A percentile compares a stretch with the other conserved stretches of the same genome.
Evolutionary conservation across 306 rosid genomes (phyloP).

Genomic region (Glycine soja): DNA sequence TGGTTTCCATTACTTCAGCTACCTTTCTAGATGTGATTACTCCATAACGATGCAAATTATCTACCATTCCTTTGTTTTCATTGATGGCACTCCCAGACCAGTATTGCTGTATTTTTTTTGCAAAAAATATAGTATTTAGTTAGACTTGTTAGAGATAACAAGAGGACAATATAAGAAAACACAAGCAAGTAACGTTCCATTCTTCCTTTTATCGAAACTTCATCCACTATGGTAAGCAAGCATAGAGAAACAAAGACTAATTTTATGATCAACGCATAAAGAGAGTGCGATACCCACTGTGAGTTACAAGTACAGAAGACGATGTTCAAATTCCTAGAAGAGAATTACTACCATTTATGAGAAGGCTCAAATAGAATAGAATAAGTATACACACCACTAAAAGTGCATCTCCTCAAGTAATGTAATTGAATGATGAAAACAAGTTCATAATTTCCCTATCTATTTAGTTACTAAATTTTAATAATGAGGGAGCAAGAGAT

Average conservation of each 20-base stretch:
- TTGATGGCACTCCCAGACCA: slow-evolving; percentile 65
- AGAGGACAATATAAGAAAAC: not conserved
- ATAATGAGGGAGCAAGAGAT: not conserved
- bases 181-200: not conserved
- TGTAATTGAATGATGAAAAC: not conserved
- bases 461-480: not conserved
- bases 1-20: slow-evolving; percentile 73
- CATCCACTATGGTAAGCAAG: too few relatives aligned
- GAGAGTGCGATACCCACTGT: not conserved
- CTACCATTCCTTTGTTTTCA: slow-evolving; percentile 86
- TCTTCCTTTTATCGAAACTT: not conserved
- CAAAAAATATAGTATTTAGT: not conserved
- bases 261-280: not conserved
- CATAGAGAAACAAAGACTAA: too few relatives aligned
- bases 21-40: slow-evolving; percentile 69
- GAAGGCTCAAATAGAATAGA: not conserved
- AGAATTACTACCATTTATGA: not conserved
- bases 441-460: not conserved
- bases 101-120: slow-evolving; percentile 59
- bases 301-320: slow-evolving; percentile 23
- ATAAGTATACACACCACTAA: not conserved
- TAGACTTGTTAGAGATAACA: too few relatives aligned
- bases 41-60: slow-evolving; percentile 71
- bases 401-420: slow-evolving; percentile 9
- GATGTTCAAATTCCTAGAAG: slow-evolving; percentile 14